Percentiles rank a stretch among this genome's conserved stretches.
These are phyloP conservation scores for Citrus sinensis DNA, from an alignment of 345 rosid genomes.

Conservation along the genomic window DNA sequence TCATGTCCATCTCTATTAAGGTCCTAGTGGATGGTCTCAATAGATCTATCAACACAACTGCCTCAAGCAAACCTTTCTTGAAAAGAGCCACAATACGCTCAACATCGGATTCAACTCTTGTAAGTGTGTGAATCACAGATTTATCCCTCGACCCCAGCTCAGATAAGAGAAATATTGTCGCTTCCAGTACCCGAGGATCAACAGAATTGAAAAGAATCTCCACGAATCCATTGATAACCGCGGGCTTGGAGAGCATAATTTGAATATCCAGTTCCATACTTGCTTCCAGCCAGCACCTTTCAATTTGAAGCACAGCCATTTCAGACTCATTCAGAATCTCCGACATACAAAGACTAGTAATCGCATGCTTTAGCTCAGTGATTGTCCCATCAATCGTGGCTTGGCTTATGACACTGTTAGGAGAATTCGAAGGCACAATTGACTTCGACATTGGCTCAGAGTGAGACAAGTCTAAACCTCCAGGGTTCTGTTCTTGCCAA, in stretches of 20 bases:
- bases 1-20: constrained; percentile 49
- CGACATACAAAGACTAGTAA: constrained; percentile 54
- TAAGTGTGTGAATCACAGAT: constrained; percentile 57
- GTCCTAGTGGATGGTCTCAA: constrained; percentile 40
- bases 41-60: constrained; percentile 52
- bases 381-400: constrained; percentile 46
- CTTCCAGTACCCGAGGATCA: constrained; percentile 41
- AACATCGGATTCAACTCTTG: constrained; percentile 61
- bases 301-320: constrained; percentile 55
- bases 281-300: constrained; percentile 51
- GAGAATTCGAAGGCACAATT: constrained; percentile 36
- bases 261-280: constrained; percentile 36
- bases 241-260: constrained; percentile 51
- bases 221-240: constrained; percentile 60
- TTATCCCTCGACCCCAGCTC: constrained; percentile 70
- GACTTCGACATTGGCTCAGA: constrained; percentile 26
- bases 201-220: constrained; percentile 70
- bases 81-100: constrained; percentile 57
- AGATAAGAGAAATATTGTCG: constrained; percentile 53
- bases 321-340: constrained; percentile 58
- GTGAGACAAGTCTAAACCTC: constrained; percentile 16
- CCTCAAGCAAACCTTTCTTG: constrained; percentile 62
- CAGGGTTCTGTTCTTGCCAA: constrained; percentile 54
- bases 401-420: constrained; percentile 47
- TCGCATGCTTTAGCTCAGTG: constrained; percentile 44